Evolutionary conservation across 1,139 yeast genomes (phyloP).

Genomic region (Yamadazyma blattariae): DNA sequence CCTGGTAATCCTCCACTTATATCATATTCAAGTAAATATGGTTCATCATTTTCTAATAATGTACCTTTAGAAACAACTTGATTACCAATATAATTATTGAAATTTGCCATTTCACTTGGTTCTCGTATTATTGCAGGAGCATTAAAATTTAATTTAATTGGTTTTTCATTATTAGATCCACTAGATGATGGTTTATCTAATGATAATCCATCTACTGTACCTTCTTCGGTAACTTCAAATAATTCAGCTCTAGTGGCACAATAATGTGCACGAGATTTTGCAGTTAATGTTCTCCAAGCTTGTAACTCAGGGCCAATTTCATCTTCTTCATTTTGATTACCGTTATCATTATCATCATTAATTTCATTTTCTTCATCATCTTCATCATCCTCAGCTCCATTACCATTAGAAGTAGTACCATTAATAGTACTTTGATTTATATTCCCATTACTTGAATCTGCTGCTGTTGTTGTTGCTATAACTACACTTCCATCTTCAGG

Average conservation of each 20-base stretch:
- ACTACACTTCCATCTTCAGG: constrained; percentile 11
- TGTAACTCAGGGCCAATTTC: constrained; percentile 63
- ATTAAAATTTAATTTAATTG: constrained; percentile 50
- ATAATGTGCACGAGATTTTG: constrained; percentile 74
- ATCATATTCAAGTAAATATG: constrained; percentile 80
- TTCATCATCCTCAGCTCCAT: constrained; percentile 20
- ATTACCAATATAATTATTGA: constrained; percentile 46
- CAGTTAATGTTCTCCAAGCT: constrained; percentile 79
- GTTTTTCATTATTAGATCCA: background rate
- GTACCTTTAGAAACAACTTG: constrained; percentile 41
- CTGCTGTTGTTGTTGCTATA: constrained; percentile 10
- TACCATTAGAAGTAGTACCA: background rate
- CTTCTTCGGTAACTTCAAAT: constrained; percentile 28
- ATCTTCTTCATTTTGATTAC: constrained; percentile 48
- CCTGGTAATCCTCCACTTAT: constrained; percentile 79
- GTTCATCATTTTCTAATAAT: constrained; percentile 59
- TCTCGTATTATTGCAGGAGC: constrained; percentile 67
- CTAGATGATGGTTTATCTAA: background rate
- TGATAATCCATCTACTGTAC: constrained; percentile 13
- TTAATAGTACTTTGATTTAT: constrained; percentile 9
- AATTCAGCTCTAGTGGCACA: constrained; percentile 67
- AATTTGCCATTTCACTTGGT: constrained; percentile 57
- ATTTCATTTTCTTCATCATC: constrained; percentile 24
- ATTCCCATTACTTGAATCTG: background rate
- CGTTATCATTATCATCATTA: constrained; percentile 21